phyloP scores from a whole-genome alignment of 768 basidiomycete species.

The Tricholoma terreum region DNA sequence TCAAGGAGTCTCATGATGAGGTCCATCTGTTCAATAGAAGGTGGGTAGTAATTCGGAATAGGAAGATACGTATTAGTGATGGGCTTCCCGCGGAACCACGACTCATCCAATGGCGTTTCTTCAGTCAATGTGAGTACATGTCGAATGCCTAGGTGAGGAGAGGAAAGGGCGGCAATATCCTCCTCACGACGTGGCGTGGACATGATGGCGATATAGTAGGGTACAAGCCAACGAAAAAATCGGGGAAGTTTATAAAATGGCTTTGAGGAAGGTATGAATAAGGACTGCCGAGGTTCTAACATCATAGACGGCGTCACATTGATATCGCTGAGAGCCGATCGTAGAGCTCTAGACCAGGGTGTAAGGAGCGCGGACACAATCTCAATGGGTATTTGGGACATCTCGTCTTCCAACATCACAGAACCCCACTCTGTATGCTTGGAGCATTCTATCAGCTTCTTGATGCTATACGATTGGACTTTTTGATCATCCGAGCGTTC shows the following conservation, averaged over 20 bases:
- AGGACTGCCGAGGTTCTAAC: slow-evolving; percentile 38
- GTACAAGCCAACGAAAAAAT: slow-evolving; percentile 63
- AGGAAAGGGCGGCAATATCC: slow-evolving; percentile 47
- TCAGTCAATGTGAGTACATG: slow-evolving; percentile 59
- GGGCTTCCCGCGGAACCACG: slow-evolving; percentile 45
- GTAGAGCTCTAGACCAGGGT: slow-evolving; percentile 41
- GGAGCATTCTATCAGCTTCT: slow-evolving; percentile 43
- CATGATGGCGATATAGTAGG: slow-evolving; percentile 57
- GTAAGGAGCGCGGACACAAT: slow-evolving; percentile 29
- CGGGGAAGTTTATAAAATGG: slow-evolving; percentile 45
- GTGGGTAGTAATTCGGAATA: slow-evolving; percentile 49
- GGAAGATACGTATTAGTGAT: slow-evolving; percentile 56
- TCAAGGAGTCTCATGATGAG: slow-evolving; percentile 45
- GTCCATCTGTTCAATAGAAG: slow-evolving; percentile 61
- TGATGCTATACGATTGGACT: slow-evolving; percentile 39
- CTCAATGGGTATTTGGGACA: slow-evolving; percentile 33
- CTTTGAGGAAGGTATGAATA: slow-evolving; percentile 32
- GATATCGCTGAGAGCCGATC: slow-evolving; percentile 30
- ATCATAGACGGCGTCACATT: slow-evolving; percentile 35
- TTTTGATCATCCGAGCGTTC: slow-evolving; percentile 36
- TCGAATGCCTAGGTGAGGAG: slow-evolving; percentile 47
- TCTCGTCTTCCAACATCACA: slow-evolving; percentile 42
- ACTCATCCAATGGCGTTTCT: slow-evolving; percentile 44
- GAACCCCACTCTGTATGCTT: slow-evolving; percentile 52
- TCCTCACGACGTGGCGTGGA: slow-evolving; percentile 51